These are phyloP conservation scores for Diplodia corticola DNA, from an alignment of 2,329 filamentous ascomycete genomes.

Conservation along the genomic window DNA sequence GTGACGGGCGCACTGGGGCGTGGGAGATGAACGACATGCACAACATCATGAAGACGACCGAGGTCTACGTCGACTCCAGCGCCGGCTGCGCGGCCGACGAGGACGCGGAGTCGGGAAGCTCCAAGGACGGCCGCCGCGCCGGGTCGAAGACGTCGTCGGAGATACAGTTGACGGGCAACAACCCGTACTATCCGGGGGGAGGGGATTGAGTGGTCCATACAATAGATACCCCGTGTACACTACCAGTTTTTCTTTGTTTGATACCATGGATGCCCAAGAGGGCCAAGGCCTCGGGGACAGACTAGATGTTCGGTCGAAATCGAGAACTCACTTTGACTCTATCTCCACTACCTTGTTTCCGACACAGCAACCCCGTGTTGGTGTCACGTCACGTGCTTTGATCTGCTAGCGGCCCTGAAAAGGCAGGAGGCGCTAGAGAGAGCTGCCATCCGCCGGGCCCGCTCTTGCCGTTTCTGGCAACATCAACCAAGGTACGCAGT, in stretches of 20 bases:
- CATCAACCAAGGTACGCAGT: not conserved
- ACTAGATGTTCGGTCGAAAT: not conserved
- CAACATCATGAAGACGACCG: slow-evolving; percentile 12
- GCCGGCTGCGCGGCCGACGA: not conserved
- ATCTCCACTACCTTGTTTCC: not conserved
- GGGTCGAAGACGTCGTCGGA: not conserved
- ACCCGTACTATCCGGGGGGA: not conserved
- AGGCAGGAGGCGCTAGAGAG: no score
- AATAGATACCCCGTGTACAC: no score
- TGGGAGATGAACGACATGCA: slow-evolving; percentile 1
- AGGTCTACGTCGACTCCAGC: not conserved
- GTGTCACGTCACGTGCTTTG: not conserved
- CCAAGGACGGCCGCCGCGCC: not conserved
- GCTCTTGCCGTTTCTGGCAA: not conserved
- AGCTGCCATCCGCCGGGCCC: not conserved
- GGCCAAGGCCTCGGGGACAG: not conserved
- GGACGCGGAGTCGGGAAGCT: not conserved
- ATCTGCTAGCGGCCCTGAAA: no score
- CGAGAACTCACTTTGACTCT: not conserved
- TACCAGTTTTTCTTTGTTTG: no score
- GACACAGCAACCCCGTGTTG: not conserved
- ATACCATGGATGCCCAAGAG: not conserved
- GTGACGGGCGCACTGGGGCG: not conserved
- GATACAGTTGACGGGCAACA: not conserved
- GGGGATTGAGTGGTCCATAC: not conserved